These are phyloP conservation scores for Avena eriantha DNA, from an alignment of 176 grass and related monocot species.

Conservation along the genomic window DNA sequence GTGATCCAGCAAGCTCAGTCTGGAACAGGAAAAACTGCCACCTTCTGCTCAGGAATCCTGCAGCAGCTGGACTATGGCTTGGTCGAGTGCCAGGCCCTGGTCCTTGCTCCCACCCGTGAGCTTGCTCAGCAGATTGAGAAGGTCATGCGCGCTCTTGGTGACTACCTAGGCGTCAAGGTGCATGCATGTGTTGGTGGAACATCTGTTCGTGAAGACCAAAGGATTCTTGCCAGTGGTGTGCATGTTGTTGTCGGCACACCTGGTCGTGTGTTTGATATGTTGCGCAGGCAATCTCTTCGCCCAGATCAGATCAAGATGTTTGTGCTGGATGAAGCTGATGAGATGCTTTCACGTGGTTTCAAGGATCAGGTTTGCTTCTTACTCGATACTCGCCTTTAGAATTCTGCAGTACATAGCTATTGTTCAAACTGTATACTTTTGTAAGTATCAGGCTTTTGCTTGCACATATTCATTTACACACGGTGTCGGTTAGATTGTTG, in stretches of 20 bases:
- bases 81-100: constrained; percentile 74
- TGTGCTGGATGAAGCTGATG: constrained; percentile 89
- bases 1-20: constrained; percentile 93
- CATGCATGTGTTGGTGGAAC: constrained; percentile 92
- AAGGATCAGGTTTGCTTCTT: constrained; percentile 75
- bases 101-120: constrained; percentile 83
- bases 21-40: constrained; percentile 86
- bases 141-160: constrained; percentile 87
- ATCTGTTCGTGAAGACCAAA: constrained; percentile 77
- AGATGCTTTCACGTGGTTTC: constrained; percentile 87
- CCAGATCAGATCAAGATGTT: constrained; percentile 82
- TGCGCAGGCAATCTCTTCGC: constrained; percentile 69
- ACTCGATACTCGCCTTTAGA: not conserved
- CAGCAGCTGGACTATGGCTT: constrained; percentile 82
- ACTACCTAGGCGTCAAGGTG: constrained; percentile 84
- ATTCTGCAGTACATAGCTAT: not conserved
- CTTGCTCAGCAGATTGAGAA: constrained; percentile 89
- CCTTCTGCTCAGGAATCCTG: constrained; percentile 86
- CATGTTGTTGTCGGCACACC: constrained; percentile 90
- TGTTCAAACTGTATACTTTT: not conserved
- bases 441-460: not conserved
- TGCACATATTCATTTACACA: not conserved
- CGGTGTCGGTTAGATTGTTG: not conserved
- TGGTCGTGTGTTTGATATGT: constrained; percentile 82
- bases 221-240: constrained; percentile 81